Evolutionary conservation across 2,329 filamentous ascomycete species (phyloP), one percentile per base, ranked within the genome.

Genomic region (Fulvia fulva): DNA sequence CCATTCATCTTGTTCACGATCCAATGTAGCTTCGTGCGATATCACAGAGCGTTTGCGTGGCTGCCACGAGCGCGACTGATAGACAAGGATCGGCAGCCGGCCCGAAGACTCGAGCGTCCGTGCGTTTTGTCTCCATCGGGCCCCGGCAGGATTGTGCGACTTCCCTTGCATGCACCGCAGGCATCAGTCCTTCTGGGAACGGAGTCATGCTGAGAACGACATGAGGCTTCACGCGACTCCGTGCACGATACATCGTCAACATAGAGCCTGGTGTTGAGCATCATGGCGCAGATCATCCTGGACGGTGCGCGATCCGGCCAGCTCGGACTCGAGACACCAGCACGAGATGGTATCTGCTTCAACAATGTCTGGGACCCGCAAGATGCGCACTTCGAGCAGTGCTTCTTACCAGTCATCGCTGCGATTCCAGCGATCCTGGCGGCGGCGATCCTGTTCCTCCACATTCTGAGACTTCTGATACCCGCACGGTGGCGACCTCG

Each of bases 341-440:
- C 30, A 26, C 45, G 19, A 22, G 30, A 12, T 12, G 19, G n/a
- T 21, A 49, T 66, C 44, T 71, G 69, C 62, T 70, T 67, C 57
- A 51, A 49, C 3, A 44, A 61, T 28, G 54, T 64, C 23, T 72
- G 70, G 76, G 69, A 77, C 45, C 58, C 62, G 16, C 64, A 63
- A 61, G 68, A 68, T 43, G 76, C 76, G 45, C 71, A 68, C 16
- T 77, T 78, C 55, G 64, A 69, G 14, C 64, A 67, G 60, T 78
- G 76, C 60, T 76, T 76, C 63, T 60, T 74, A 5, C 75, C 76
- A 8, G 68, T 73, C 47, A 62, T 78, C 14, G 68, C 72, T n/a
- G 66, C 67, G 12, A 51, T 77, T 21, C 76, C 76, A 43, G 71
- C 71, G 8, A 55, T 74, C 5, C 47, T 77, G 16, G 74, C 69